phyloP scores from a whole-genome alignment of 208 protist species.

The Trypanosoma rangeli region DNA sequence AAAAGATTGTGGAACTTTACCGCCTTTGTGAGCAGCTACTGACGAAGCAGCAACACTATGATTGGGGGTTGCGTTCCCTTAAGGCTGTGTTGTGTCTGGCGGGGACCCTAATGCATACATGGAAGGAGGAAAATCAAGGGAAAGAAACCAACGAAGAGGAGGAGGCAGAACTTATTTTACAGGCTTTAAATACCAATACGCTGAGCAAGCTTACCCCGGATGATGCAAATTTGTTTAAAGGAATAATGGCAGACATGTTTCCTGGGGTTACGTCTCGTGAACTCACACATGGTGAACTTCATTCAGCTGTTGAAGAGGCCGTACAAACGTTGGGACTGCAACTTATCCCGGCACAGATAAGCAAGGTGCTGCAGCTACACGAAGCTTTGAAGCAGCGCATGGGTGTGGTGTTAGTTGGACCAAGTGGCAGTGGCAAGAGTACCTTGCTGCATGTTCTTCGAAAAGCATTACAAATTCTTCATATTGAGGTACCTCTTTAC shows the following conservation, averaged over 20 bases:
- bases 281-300: conserved; percentile 81
- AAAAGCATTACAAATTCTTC: conserved; percentile 78
- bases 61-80: conserved; percentile 97
- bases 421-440: conserved; percentile 93
- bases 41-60: conserved; percentile 97
- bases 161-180: conserved; percentile 92
- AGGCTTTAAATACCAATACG: conserved; percentile 97
- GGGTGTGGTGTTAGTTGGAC: conserved; percentile 93
- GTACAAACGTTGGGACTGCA: conserved; percentile 71
- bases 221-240: conserved; percentile 95
- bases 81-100: conserved; percentile 95
- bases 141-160: conserved; percentile 67
- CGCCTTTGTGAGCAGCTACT: conserved; percentile 96
- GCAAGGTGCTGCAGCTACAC: conserved; percentile 93
- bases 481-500: conserved; percentile 75
- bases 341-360: conserved; percentile 64
- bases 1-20: conserved; percentile 92
- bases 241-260: conserved; percentile 92
- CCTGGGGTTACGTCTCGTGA: conserved; percentile 64
- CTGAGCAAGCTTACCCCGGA: conserved; percentile 97
- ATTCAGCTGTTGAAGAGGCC: conserved; percentile 68
- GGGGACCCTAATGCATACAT: conserved; percentile 81
- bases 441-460: conserved; percentile 82
- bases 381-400: conserved; percentile 93
- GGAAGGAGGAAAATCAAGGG: conserved; percentile 67